These are phyloP conservation scores for Evernia prunastri DNA, from an alignment of 495 filamentous ascomycete species.

Conservation along the genomic window DNA sequence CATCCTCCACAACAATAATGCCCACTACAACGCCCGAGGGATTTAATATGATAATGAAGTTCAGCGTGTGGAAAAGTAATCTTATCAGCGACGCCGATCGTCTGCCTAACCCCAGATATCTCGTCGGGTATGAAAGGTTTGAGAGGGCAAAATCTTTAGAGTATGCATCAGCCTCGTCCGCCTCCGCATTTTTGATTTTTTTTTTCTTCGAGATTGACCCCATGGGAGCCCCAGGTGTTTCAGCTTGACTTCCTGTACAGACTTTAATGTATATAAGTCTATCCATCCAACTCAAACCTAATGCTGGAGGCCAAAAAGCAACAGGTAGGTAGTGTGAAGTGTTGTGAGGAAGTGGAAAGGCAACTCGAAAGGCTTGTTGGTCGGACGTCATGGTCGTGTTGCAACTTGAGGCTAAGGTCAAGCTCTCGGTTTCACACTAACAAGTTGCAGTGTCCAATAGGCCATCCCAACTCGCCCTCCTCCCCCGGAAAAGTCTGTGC, in stretches of 20 bases:
- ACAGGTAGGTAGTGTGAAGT: too few relatives aligned
- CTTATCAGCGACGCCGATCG: constrained; percentile 1
- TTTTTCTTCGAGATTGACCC: background rate
- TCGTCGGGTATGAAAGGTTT: background rate
- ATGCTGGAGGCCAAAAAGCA: too few relatives aligned
- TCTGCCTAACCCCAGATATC: background rate
- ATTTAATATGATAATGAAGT: too few relatives aligned
- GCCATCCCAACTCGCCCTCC: background rate
- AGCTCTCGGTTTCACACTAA: background rate
- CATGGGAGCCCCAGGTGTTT: background rate
- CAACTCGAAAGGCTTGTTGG: background rate
- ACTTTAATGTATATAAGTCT: too few relatives aligned
- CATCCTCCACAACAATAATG: background rate
- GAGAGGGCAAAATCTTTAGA: too few relatives aligned
- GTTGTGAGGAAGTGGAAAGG: background rate
- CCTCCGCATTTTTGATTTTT: background rate
- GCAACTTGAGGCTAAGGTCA: background rate
- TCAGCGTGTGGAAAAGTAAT: too few relatives aligned
- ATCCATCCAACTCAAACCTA: too few relatives aligned
- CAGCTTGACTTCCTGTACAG: background rate
- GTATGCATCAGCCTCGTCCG: constrained; percentile 2
- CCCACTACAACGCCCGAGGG: background rate
- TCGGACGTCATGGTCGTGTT: background rate
- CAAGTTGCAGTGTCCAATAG: background rate
- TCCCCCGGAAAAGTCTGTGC: background rate